A percentile compares a stretch with the other conserved stretches of the same genome.
Evolutionary conservation across 768 basidiomycete genomes (phyloP).

Genomic region (Postia placenta): DNA sequence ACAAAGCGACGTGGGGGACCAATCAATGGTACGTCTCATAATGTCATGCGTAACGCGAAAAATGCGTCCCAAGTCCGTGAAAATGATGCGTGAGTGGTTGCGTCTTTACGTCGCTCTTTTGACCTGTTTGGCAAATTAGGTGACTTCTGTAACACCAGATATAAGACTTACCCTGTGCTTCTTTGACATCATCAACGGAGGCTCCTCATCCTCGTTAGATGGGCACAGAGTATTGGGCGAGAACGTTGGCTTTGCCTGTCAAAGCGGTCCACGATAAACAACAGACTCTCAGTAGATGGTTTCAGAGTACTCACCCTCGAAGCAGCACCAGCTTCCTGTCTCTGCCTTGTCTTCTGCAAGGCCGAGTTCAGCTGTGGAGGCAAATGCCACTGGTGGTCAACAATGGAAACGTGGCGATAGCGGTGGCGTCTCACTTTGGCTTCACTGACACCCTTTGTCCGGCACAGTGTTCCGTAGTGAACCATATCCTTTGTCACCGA

Average conservation of each 20-base stretch:
- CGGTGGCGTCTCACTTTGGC: constrained; percentile 17
- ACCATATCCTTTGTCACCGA: constrained; percentile 24
- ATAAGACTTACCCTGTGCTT: constrained; percentile 13
- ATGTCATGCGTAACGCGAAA: not conserved
- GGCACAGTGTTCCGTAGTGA: constrained; percentile 19
- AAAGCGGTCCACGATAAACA: not conserved
- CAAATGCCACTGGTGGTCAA: not conserved
- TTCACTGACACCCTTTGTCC: constrained; percentile 21
- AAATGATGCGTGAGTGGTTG: too few relatives aligned
- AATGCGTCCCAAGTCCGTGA: too few relatives aligned
- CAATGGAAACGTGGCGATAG: constrained; percentile 1
- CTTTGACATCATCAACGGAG: constrained; percentile 17
- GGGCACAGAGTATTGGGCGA: not conserved
- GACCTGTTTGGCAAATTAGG: too few relatives aligned
- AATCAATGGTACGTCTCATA: not conserved
- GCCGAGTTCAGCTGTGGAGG: constrained; percentile 19
- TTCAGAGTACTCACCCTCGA: constrained; percentile 10
- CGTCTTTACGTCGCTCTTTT: not conserved
- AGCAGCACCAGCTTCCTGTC: constrained; percentile 12
- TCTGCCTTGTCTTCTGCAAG: constrained; percentile 19
- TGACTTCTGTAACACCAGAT: too few relatives aligned
- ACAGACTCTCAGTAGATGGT: not conserved
- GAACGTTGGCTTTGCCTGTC: not conserved
- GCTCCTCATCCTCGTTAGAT: constrained; percentile 17
- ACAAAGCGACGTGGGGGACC: not conserved